These are phyloP conservation scores for Opeltia flavorubescens DNA, from an alignment of 495 filamentous ascomycete genomes.

Conservation along the genomic window DNA sequence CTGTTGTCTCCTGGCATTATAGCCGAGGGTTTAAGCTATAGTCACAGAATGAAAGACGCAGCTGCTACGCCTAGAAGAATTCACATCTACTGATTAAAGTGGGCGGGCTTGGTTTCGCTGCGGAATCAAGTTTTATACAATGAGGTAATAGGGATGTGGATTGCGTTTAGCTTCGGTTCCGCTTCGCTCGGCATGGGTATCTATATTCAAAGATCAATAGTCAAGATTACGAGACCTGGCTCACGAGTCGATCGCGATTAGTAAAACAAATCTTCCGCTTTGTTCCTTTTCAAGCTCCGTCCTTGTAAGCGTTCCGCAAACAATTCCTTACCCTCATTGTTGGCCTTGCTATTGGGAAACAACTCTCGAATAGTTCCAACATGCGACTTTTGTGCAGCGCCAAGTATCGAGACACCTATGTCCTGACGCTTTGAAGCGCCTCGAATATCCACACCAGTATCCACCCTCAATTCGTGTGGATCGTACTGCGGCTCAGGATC, in stretches of 20 bases:
- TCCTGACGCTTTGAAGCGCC: constrained; percentile 39
- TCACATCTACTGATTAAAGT: too few species aligned
- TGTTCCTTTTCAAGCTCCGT: constrained; percentile 32
- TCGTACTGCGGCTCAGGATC: constrained; percentile 12
- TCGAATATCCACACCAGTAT: constrained; percentile 44
- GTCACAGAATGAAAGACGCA: too few species aligned
- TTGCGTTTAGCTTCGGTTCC: too few species aligned
- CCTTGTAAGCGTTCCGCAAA: constrained; percentile 43
- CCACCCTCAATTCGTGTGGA: constrained; percentile 1
- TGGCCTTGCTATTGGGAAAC: constrained; percentile 51
- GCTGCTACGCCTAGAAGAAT: too few species aligned
- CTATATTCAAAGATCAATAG: too few species aligned
- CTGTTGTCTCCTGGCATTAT: constrained; percentile 30
- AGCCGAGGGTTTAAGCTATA: neutral
- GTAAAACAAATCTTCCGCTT: constrained; percentile 38
- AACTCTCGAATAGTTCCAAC: constrained; percentile 42
- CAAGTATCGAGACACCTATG: constrained; percentile 53
- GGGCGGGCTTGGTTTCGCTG: too few species aligned
- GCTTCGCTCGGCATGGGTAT: too few species aligned
- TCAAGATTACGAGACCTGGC: neutral
- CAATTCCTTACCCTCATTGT: constrained; percentile 57
- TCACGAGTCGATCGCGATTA: constrained; percentile 15
- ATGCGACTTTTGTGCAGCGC: constrained; percentile 29
- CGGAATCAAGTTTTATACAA: too few species aligned
- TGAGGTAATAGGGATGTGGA: too few species aligned